These are phyloP conservation scores for Castanea sativa DNA, from an alignment of 306 rosid genomes.

Conservation along the genomic window DNA sequence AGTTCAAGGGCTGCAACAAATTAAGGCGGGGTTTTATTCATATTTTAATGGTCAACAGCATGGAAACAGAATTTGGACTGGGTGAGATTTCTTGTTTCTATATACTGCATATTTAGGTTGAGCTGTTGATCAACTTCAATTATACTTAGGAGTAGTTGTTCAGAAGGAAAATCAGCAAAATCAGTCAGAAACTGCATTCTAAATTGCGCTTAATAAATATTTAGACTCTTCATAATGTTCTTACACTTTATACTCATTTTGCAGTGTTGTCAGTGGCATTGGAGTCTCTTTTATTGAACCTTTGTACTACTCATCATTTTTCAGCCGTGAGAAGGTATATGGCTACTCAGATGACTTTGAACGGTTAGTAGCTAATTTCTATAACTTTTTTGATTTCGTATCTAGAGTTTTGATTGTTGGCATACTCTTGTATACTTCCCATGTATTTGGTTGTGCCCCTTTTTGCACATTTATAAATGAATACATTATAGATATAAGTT, in stretches of 20 bases:
- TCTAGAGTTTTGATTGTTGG: not conserved
- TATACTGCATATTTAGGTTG: not conserved
- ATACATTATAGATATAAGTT: not conserved
- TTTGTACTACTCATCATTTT: conserved; percentile 55
- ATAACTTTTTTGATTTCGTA: not conserved
- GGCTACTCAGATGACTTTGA: conserved; percentile 94
- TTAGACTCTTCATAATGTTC: conserved; percentile 24
- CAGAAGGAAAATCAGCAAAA: not conserved
- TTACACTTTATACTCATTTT: conserved; percentile 30
- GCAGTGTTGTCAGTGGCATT: conserved; percentile 73
- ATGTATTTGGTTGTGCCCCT: too few relatives aligned
- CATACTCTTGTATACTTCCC: too few relatives aligned
- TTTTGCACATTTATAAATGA: too few relatives aligned
- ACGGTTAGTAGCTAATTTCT: conserved; percentile 47
- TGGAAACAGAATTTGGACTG: conserved; percentile 79
- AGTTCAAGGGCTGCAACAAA: conserved; percentile 69
- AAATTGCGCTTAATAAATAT: not conserved
- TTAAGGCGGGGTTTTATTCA: conserved; percentile 57
- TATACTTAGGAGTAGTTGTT: conserved; percentile 6
- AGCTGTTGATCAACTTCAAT: conserved; percentile 9
- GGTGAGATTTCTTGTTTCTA: conserved; percentile 50
- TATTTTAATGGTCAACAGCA: conserved; percentile 82
- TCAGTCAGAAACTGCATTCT: conserved; percentile 19
- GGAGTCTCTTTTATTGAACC: conserved; percentile 92
- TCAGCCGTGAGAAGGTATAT: conserved; percentile 69